A percentile compares a stretch with the other conserved stretches of the same genome.
Conservation (phyloP, 352 stramenopile species). For the Phytophthora litchii region DNA sequence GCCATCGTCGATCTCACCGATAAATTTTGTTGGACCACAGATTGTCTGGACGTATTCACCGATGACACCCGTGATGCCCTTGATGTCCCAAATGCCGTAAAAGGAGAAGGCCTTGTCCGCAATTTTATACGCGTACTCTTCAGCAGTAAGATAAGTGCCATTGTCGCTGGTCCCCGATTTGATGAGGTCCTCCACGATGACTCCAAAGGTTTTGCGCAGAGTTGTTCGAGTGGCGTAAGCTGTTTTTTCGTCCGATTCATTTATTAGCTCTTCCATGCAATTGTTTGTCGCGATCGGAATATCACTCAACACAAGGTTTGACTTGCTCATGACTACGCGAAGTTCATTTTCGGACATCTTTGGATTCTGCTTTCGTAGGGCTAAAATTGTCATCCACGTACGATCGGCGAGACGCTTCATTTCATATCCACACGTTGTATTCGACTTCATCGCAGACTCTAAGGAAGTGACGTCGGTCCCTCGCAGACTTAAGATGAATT, state of each 20-base stretch:
- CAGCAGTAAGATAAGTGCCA: constrained; percentile 26
- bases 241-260: constrained; percentile 7
- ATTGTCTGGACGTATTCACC: constrained; percentile 6
- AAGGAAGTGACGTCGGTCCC: constrained; percentile 17
- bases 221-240: constrained; percentile 35
- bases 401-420: constrained; percentile 26
- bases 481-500: constrained; percentile 15
- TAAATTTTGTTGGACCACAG: constrained; percentile 7
- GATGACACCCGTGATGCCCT: neutral
- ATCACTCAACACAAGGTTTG: constrained; percentile 43
- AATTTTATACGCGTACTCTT: constrained; percentile 39
- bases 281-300: constrained; percentile 44
- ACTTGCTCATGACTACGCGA: constrained; percentile 25
- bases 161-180: constrained; percentile 30
- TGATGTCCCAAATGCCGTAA: neutral
- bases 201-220: constrained; percentile 46
- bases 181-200: constrained; percentile 50
- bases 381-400: constrained; percentile 22
- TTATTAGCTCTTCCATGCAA: constrained; percentile 33
- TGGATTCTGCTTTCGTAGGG: constrained; percentile 11
- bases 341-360: constrained; percentile 23
- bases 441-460: constrained; percentile 14
- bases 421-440: constrained; percentile 26
- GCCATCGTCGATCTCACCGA: constrained; percentile 4
- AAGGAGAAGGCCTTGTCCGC: constrained; percentile 33